These are phyloP conservation scores for Venturia effusa DNA, from an alignment of 2,329 filamentous ascomycete species.

Conservation along the genomic window DNA sequence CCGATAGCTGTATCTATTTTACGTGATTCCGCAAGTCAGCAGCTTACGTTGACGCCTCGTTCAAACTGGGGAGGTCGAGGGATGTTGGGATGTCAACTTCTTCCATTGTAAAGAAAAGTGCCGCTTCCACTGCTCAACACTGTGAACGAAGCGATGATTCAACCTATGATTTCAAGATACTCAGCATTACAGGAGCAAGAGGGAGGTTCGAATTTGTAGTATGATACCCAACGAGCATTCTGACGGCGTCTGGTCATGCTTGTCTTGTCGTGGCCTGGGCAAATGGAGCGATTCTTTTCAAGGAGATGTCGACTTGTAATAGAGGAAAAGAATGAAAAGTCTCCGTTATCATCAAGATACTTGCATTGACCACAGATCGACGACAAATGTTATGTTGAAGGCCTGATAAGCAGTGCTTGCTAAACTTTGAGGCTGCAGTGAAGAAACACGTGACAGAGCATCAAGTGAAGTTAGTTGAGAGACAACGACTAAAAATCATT, in stretches of 20 bases:
- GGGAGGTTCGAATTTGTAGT: constrained; percentile 13
- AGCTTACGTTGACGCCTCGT: constrained; percentile 63
- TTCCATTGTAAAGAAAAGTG: constrained; percentile 49
- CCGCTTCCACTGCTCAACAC: neutral
- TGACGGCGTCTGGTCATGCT: neutral
- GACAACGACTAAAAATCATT: neutral
- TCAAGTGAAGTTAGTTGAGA: constrained; percentile 16
- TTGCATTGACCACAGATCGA: neutral
- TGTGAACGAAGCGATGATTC: neutral
- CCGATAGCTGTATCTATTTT: constrained; percentile 24
- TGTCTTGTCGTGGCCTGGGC: neutral
- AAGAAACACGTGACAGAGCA: neutral
- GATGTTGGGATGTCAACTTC: constrained; percentile 78
- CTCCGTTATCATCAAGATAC: neutral
- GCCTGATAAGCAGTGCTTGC: neutral
- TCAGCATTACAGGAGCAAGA: neutral
- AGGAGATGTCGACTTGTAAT: too few species aligned
- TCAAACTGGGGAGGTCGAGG: constrained; percentile 85
- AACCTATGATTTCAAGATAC: too few species aligned
- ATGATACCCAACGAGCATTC: constrained; percentile 16
- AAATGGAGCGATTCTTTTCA: too few species aligned
- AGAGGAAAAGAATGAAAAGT: neutral
- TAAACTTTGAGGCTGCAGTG: neutral
- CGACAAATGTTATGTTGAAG: neutral
- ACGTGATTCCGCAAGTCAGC: constrained; percentile 39